These are phyloP conservation scores for Hyaloscypha finlandica DNA, from an alignment of 495 filamentous ascomycete species.

Conservation along the genomic window DNA sequence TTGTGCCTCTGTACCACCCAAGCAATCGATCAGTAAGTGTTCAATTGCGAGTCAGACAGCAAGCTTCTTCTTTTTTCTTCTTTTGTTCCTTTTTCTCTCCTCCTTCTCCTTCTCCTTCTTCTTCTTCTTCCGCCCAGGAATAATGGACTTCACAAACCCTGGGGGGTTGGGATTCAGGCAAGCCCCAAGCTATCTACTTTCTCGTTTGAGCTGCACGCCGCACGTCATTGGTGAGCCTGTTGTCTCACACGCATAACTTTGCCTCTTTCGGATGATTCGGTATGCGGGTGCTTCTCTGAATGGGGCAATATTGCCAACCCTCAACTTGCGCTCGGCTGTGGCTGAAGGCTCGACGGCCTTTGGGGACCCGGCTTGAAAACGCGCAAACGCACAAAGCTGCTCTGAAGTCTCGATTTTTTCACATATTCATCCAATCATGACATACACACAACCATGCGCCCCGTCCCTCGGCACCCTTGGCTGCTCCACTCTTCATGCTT, in stretches of 20 bases:
- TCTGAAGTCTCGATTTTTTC: too few species aligned
- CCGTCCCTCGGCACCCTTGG: not conserved
- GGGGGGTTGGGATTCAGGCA: not conserved
- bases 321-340: not conserved
- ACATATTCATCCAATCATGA: too few species aligned
- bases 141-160: not conserved
- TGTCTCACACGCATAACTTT: slow-evolving; percentile 8
- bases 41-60: too few species aligned
- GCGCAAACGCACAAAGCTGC: too few species aligned
- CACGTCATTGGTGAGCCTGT: not conserved
- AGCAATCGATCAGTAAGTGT: too few species aligned
- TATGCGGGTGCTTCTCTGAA: slow-evolving; percentile 3
- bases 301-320: not conserved
- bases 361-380: too few species aligned
- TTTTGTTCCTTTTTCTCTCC: too few species aligned
- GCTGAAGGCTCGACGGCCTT: not conserved
- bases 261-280: slow-evolving; percentile 13
- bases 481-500: not conserved
- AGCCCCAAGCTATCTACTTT: not conserved
- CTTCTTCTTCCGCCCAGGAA: not conserved
- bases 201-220: slow-evolving; percentile 4
- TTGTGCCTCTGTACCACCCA: too few species aligned
- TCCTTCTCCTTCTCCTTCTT: not conserved
- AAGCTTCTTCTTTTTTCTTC: too few species aligned
- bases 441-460: too few species aligned